Percentiles rank a stretch among this genome's conserved stretches.
Evolutionary conservation across 352 stramenopile genomes (phyloP).

Genomic region (Pythium myriotylum): DNA sequence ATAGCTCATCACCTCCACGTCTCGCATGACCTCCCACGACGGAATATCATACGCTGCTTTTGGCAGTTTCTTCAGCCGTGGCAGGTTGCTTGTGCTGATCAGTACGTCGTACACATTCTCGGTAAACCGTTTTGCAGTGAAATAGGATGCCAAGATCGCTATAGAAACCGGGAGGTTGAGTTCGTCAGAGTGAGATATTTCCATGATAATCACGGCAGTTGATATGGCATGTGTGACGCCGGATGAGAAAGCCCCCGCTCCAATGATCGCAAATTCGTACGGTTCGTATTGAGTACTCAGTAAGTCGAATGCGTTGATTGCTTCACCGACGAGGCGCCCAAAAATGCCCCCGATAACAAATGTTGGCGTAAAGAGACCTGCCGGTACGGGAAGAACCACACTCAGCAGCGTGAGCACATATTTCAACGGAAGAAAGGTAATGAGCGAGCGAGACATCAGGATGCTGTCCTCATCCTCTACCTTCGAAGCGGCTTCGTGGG

Average conservation of each 20-base stretch:
- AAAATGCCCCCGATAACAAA: conserved; percentile 87
- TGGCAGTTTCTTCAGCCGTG: conserved; percentile 78
- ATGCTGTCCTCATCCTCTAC: conserved; percentile 41
- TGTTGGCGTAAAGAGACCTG: conserved; percentile 83
- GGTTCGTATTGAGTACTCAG: conserved; percentile 75
- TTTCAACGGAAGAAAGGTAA: conserved; percentile 82
- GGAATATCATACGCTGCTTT: conserved; percentile 86
- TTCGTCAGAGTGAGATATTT: conserved; percentile 87
- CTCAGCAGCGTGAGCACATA: conserved; percentile 76
- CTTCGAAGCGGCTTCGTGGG: conserved; percentile 6
- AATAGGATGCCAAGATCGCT: conserved; percentile 89
- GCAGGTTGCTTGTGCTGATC: conserved; percentile 81
- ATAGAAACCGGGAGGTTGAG: conserved; percentile 88
- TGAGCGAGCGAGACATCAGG: conserved; percentile 70
- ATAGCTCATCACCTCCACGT: conserved; percentile 65
- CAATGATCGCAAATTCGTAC: conserved; percentile 94
- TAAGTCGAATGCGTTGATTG: conserved; percentile 63
- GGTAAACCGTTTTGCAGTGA: conserved; percentile 89
- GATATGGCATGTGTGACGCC: conserved; percentile 93
- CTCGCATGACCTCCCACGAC: conserved; percentile 84
- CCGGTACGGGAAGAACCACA: conserved; percentile 74
- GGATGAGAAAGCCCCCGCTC: conserved; percentile 89
- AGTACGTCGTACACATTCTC: conserved; percentile 92
- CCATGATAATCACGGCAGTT: conserved; percentile 94
- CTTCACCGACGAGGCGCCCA: conserved; percentile 76